These are phyloP conservation scores for Phytophthora multivora DNA, from an alignment of 352 stramenopile genomes.

Conservation along the genomic window DNA sequence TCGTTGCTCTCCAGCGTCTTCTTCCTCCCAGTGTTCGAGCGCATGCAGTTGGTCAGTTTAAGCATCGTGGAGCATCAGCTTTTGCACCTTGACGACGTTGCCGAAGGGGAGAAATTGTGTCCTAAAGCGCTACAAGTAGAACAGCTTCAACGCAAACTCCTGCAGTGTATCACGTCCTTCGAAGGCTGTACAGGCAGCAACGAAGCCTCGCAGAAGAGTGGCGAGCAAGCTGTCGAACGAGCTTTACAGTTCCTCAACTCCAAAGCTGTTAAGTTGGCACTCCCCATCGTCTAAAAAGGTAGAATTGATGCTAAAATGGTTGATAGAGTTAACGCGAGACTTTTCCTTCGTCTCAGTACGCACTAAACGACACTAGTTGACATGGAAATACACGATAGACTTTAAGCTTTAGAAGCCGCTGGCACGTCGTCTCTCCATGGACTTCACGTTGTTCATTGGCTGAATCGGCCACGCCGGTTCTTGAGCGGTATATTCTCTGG, in stretches of 20 bases:
- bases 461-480: slow-evolving; percentile 17
- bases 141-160: slow-evolving; percentile 59
- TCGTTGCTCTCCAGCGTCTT: slow-evolving; percentile 58
- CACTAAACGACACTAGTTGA: slow-evolving; percentile 14
- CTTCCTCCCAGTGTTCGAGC: slow-evolving; percentile 54
- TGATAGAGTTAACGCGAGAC: slow-evolving; percentile 22
- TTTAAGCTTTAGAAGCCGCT: slow-evolving; percentile 27
- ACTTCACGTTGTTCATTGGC: slow-evolving; percentile 24
- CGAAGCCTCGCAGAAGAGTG: slow-evolving; percentile 51
- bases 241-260: slow-evolving; percentile 57
- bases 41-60: slow-evolving; percentile 46
- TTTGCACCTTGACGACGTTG: slow-evolving; percentile 39
- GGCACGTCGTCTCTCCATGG: slow-evolving; percentile 50
- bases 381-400: neutral
- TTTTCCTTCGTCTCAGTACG: slow-evolving; percentile 6
- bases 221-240: slow-evolving; percentile 58
- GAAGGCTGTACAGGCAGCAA: slow-evolving; percentile 59
- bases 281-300: slow-evolving; percentile 10
- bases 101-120: slow-evolving; percentile 8
- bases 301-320: slow-evolving; percentile 1
- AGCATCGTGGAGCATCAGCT: slow-evolving; percentile 59
- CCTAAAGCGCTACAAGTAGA: slow-evolving; percentile 34
- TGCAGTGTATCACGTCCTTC: slow-evolving; percentile 74
- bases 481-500: slow-evolving; percentile 35
- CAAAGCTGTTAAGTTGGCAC: slow-evolving; percentile 37